phyloP scores from a whole-genome alignment of 2,329 filamentous ascomycete species.

The Penicillium janthinellum region DNA sequence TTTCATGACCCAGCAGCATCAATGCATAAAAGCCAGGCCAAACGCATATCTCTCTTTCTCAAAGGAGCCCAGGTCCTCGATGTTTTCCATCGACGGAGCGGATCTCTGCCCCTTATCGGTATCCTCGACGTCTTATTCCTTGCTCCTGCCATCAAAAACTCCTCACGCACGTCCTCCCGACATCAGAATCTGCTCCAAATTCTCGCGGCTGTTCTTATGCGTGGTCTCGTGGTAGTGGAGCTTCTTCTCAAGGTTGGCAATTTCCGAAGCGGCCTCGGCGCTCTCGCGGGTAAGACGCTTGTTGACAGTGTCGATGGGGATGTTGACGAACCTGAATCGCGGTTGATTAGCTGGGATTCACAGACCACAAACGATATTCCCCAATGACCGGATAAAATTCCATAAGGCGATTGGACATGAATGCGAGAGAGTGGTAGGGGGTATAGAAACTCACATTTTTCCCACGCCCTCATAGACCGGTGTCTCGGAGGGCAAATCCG shows the following conservation, averaged over 20 bases:
- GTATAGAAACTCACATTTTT: constrained; percentile 73
- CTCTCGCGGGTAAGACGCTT: constrained; percentile 75
- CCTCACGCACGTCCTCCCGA: constrained; percentile 46
- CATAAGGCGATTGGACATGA: no score
- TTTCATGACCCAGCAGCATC: background rate
- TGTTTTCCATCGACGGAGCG: background rate
- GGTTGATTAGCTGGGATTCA: background rate
- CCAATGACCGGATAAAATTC: no score
- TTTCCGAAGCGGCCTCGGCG: constrained; percentile 73
- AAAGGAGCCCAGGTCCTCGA: background rate
- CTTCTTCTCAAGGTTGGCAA: constrained; percentile 81
- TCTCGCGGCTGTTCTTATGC: constrained; percentile 87
- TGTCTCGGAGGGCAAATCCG: constrained; percentile 72
- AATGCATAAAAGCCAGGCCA: background rate
- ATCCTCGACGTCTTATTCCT: background rate
- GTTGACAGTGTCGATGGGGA: constrained; percentile 72
- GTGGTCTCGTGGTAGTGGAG: constrained; percentile 93
- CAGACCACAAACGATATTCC: no score
- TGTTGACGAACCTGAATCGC: constrained; percentile 75
- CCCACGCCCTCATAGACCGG: constrained; percentile 92
- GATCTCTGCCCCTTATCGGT: background rate
- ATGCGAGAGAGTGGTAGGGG: constrained; percentile 14
- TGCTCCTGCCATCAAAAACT: background rate
- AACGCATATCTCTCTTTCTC: no score
- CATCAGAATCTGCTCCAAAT: constrained; percentile 85